phyloP scores from a whole-genome alignment of 2,329 filamentous ascomycete genomes.

The Xylariomycetidae sp. region DNA sequence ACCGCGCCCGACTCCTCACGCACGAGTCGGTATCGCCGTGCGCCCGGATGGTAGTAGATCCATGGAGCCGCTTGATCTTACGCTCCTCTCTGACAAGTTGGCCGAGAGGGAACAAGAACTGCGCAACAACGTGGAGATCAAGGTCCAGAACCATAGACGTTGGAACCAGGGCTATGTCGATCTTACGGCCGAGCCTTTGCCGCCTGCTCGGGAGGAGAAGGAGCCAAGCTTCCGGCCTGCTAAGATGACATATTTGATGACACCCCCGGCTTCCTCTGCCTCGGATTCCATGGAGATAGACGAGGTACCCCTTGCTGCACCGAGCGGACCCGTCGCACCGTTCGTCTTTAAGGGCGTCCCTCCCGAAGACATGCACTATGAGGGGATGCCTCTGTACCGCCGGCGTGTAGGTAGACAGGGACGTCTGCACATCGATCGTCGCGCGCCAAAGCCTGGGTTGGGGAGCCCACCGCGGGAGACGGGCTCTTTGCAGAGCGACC shows the following conservation, averaged over 20 bases:
- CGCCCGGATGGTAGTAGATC: constrained; percentile 64
- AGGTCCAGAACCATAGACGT: constrained; percentile 79
- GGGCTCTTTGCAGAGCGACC: constrained; percentile 44
- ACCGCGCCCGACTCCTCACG: constrained; percentile 54
- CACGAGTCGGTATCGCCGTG: too few relatives aligned
- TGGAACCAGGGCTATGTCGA: constrained; percentile 92
- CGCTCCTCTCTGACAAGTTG: constrained; percentile 68
- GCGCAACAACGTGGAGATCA: constrained; percentile 74
- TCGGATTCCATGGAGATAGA: constrained; percentile 54
- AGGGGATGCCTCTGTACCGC: constrained; percentile 64
- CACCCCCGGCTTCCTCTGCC: constrained; percentile 52
- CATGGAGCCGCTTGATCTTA: constrained; percentile 68
- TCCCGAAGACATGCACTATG: constrained; percentile 23
- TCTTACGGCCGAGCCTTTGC: constrained; percentile 77
- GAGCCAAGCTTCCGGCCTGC: constrained; percentile 63
- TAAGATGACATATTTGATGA: constrained; percentile 65
- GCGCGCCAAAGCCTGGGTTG: constrained; percentile 44
- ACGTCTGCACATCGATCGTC: constrained; percentile 81
- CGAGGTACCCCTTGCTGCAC: constrained; percentile 28
- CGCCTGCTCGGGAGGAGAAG: constrained; percentile 63
- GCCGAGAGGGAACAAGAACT: constrained; percentile 79
- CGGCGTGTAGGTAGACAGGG: constrained; percentile 79
- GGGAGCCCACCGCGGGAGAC: constrained; percentile 26
- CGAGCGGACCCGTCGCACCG: constrained; percentile 27
- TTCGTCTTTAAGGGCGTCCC: constrained; percentile 41